These are phyloP conservation scores for Fagus crenata DNA, from an alignment of 306 rosid species.

Conservation along the genomic window DNA sequence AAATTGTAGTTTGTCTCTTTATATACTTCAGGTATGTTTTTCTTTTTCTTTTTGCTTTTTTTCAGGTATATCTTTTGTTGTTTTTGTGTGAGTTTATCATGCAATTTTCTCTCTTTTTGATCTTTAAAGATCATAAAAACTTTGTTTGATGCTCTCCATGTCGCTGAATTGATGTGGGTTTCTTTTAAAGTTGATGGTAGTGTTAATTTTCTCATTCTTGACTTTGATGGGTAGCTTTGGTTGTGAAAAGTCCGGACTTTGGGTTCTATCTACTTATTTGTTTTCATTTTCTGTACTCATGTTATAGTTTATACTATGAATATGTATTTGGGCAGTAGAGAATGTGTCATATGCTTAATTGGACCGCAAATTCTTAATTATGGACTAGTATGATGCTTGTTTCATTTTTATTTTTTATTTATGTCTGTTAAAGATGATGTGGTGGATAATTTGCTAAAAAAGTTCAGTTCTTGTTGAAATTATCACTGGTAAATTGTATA, in stretches of 20 bases:
- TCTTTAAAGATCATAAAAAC: constrained; percentile 9
- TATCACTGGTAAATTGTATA: background rate
- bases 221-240: constrained; percentile 21
- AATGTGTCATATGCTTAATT: constrained; percentile 3
- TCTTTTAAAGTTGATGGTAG: constrained; percentile 16
- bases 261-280: constrained; percentile 5
- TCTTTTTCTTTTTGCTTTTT: background rate
- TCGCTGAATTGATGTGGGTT: constrained; percentile 29
- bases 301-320: background rate
- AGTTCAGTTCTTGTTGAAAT: constrained; percentile 19
- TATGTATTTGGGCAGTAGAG: constrained; percentile 2
- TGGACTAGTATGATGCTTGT: background rate
- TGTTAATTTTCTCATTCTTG: constrained; percentile 12
- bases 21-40: constrained; percentile 25
- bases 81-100: constrained; percentile 3
- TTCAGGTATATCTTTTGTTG: background rate
- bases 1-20: constrained; percentile 18
- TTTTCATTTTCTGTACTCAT: background rate
- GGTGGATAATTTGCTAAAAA: constrained; percentile 14
- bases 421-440: constrained; percentile 9
- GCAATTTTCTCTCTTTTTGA: constrained; percentile 27
- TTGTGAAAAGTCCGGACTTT: constrained; percentile 14
- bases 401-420: too few species aligned
- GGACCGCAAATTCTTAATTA: constrained; percentile 21
- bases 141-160: constrained; percentile 20